A percentile compares a stretch with the other conserved stretches of the same genome.
Conservation (phyloP, 2,329 filamentous ascomycete genomes). For the Didymosphaeria variabile region DNA sequence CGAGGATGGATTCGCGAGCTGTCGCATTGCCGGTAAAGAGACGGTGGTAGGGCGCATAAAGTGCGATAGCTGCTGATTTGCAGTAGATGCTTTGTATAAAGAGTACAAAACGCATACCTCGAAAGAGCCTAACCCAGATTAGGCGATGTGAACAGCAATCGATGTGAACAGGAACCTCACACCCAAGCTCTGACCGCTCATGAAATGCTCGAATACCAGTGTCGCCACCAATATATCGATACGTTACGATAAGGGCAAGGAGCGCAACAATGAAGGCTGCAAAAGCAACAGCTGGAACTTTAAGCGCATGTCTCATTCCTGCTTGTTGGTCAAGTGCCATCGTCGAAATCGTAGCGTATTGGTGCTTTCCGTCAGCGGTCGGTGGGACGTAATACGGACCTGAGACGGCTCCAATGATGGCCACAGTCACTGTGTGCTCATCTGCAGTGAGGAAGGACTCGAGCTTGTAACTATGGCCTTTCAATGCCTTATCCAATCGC, state of each 20-base stretch:
- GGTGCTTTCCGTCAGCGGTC: background rate
- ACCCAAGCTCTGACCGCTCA: conserved; percentile 20
- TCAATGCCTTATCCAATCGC: background rate
- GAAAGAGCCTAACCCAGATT: conserved; percentile 14
- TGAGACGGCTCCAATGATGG: background rate
- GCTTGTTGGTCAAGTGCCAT: background rate
- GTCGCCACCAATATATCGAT: conserved; percentile 13
- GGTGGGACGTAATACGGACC: background rate
- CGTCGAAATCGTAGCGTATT: conserved; percentile 2
- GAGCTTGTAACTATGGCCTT: conserved; percentile 6
- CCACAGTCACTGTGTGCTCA: conserved; percentile 7
- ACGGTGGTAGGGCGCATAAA: conserved; percentile 14
- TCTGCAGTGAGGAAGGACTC: background rate
- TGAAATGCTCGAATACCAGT: conserved; percentile 20
- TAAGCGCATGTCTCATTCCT: background rate
- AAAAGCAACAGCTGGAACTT: background rate
- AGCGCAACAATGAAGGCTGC: conserved; percentile 6
- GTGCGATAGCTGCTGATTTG: conserved; percentile 13
- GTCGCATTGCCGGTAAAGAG: conserved; percentile 8
- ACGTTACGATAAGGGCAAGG: conserved; percentile 11
- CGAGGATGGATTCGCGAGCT: conserved; percentile 16
- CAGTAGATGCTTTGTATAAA: background rate
- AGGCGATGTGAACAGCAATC: too few species aligned
- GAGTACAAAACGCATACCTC: conserved; percentile 4
- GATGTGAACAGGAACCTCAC: conserved; percentile 19